Base-by-base conservation (phyloP, 2,329 filamentous ascomycete genomes). In the Rosellinia necatrix region DNA sequence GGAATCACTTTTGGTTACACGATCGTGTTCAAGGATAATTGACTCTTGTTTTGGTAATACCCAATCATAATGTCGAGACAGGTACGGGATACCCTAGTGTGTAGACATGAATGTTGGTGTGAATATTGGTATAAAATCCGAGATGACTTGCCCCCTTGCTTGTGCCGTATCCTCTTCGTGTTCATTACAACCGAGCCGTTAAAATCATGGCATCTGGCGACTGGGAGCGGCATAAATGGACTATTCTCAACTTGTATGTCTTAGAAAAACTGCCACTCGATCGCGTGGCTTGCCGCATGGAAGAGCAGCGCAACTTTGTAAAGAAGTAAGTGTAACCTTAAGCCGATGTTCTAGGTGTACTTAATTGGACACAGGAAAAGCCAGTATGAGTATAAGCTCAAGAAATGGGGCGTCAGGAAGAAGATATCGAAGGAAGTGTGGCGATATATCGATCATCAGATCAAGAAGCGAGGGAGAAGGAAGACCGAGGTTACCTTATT, bases 381-480 rank as follows among this genome's bases (percentile, higher is more conserved):
- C n/a, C 35, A 57, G 25, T 57, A 57, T 19, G 27, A 53, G 15
- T 53, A 49, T 24, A 37, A 38, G 44, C 37, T 57, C 22, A 43
- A 43, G 32, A 57, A 37, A 44, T 57, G 54, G 49, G 30, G 37
- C 9, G 8, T 49, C 15, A 48, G 44, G 13, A 57, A 57, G 21
- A 57, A 53, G 12, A 7, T 29, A 3, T 5, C 27, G 2, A 49
- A 38, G 25, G 35, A 42, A 1, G 25, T 42, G 25, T 57, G 54
- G 54, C 10, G 3, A 37, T 43, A 48, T 12, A 21, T 53, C 15
- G 42, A 17, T 21, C 54, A 57, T 21, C 25, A 22, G 15, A 42
- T 48, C 15, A 52, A 22, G 21, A 43, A 50, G 15, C 24, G 15
- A n/a, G 22, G n/a, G 10, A 37, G 42, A 8, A 48, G 29, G 37